Conservation (phyloP, 2,329 filamentous ascomycete species). For the Aspergillus sp. region DNA sequence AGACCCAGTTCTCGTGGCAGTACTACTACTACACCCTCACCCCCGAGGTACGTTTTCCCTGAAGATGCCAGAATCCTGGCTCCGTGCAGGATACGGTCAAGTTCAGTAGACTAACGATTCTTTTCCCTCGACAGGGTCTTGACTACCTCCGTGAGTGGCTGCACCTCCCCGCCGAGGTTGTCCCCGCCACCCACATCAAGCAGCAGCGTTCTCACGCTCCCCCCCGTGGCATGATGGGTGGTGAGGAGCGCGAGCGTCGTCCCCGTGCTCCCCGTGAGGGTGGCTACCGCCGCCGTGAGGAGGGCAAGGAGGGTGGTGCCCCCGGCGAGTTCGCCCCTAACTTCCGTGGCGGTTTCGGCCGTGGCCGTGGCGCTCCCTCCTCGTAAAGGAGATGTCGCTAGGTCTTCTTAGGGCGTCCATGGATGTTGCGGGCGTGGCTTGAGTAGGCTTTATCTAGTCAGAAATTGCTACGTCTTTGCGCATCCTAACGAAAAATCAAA, state of each 20-base stretch:
- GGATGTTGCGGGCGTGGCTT: slow-evolving; percentile 29
- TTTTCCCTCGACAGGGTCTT: slow-evolving; percentile 64
- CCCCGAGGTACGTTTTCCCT: slow-evolving; percentile 60
- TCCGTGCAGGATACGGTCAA: not conserved
- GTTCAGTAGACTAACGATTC: slow-evolving; percentile 3
- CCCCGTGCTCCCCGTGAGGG: slow-evolving; percentile 78
- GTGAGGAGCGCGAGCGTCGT: slow-evolving; percentile 78
- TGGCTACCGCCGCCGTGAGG: slow-evolving; percentile 89
- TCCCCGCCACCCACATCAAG: slow-evolving; percentile 99
- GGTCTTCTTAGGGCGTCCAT: slow-evolving; percentile 32
- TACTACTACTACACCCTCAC: slow-evolving; percentile 99
- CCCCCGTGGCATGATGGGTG: slow-evolving; percentile 96
- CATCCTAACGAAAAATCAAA: slow-evolving; percentile 29
- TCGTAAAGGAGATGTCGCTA: slow-evolving; percentile 35
- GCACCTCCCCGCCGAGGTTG: slow-evolving; percentile 98
- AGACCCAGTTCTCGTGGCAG: slow-evolving; percentile 99
- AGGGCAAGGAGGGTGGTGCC: slow-evolving; percentile 87
- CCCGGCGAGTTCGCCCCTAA: slow-evolving; percentile 88
- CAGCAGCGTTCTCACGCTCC: slow-evolving; percentile 98
- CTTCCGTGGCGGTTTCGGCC: slow-evolving; percentile 89
- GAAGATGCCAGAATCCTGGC: not conserved
- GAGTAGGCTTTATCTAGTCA: slow-evolving; percentile 27
- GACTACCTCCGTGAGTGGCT: slow-evolving; percentile 99
- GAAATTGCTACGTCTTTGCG: slow-evolving; percentile 26
- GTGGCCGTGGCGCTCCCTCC: slow-evolving; percentile 78